Percentiles rank a stretch among this genome's conserved stretches.
Conservation (phyloP, 345 rosid species). For the Corymbia maculata region DNA sequence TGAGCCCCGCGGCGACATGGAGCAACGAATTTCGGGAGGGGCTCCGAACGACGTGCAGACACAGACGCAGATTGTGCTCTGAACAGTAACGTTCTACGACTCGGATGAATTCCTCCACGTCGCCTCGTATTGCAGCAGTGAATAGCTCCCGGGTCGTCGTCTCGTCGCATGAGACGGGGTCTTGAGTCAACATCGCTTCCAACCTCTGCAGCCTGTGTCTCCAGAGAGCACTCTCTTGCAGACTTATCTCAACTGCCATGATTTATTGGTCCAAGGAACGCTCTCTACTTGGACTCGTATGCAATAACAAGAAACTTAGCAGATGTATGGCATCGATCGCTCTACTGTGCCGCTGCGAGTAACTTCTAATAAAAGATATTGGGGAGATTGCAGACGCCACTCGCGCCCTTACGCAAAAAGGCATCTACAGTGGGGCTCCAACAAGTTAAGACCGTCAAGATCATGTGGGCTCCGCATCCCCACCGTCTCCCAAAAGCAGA, state of each 20-base stretch:
- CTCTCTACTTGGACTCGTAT: neutral
- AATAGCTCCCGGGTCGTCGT: neutral
- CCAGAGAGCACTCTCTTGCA: neutral
- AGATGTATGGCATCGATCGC: neutral
- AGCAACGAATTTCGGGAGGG: neutral
- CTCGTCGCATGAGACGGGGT: neutral
- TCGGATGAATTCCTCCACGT: neutral
- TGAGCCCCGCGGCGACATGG: neutral
- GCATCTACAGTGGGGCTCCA: neutral
- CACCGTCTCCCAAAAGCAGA: neutral
- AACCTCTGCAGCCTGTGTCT: neutral
- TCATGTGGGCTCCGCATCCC: neutral
- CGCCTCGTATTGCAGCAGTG: neutral
- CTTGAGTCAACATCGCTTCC: neutral
- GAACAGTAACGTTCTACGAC: neutral
- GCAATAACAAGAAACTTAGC: neutral
- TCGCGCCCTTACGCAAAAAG: neutral
- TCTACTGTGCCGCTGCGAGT: neutral
- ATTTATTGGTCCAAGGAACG: neutral
- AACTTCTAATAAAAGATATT: neutral
- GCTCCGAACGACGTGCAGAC: neutral
- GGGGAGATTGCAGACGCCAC: too few relatives aligned
- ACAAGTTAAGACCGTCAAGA: neutral
- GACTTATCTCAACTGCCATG: neutral
- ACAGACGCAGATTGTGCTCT: neutral